Conservation (phyloP, 106 monocot genomes). For the Dioscorea alata region DNA sequence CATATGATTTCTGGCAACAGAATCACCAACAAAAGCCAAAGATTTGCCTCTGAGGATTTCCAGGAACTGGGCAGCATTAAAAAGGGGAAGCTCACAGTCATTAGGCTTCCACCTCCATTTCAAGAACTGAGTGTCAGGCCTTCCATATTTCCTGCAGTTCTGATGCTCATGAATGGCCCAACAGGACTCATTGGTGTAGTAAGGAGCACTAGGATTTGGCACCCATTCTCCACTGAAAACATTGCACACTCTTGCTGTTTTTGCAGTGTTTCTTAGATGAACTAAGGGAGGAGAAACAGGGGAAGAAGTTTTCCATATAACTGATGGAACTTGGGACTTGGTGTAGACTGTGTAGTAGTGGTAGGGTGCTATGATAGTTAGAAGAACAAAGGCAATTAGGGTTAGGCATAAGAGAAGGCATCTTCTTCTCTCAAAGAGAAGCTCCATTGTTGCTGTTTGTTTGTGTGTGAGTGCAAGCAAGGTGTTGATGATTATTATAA, state of each 20-base stretch:
- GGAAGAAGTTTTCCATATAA: too few species aligned
- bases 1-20: background rate
- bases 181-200: background rate
- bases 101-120: background rate
- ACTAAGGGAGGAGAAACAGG: too few species aligned
- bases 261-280: background rate
- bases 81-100: background rate
- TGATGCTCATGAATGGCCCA: background rate
- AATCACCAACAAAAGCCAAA: conserved; percentile 1
- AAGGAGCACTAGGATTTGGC: background rate
- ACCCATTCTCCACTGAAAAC: background rate
- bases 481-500: too few species aligned
- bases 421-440: too few species aligned
- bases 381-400: too few species aligned
- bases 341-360: too few species aligned
- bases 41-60: background rate
- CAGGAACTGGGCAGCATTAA: background rate
- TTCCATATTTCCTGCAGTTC: background rate
- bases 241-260: background rate
- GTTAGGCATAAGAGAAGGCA: too few species aligned
- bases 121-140: background rate
- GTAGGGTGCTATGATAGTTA: too few species aligned
- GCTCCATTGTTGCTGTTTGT: too few species aligned
- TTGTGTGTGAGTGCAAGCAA: too few species aligned
- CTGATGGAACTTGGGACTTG: too few species aligned